Evolutionary conservation across 2,329 filamentous ascomycete genomes (phyloP), one percentile per base, ranked within the genome.

Genomic region (Akanthomyces dipterigenus): DNA sequence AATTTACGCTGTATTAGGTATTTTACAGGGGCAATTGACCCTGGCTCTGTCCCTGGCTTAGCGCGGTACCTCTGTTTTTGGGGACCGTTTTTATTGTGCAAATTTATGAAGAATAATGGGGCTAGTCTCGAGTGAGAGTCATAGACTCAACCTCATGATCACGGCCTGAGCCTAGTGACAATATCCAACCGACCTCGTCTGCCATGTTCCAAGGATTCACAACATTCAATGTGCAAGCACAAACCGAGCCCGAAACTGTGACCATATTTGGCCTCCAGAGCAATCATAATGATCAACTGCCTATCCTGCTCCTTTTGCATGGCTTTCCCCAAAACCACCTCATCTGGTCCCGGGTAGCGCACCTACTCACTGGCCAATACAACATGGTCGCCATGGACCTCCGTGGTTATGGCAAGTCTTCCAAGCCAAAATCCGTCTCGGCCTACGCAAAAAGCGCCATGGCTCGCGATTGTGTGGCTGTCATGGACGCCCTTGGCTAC

Each of bases 241-340:
- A 73, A 56, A 65, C 73, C 46, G 66, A 70, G 6, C 72, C 73
- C 0, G 68, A 69, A 45, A 18, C 62, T 43, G 68, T 82, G 26
- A 72, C 68, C 24, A 82, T 82, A 63, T 71, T 73, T 45, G 80
- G 79, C n/a, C 67, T 79, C 48, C 71, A 70, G 53, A 75, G 71
- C 65, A 71, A 70, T 36, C 63, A 67, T 34, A 56, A 69, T 0
- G 63, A 68, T 1, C 63, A 69, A 0, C 58, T 76, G 0, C 71
- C 71, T 2, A 72, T 78, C 1, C 72, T 83, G 8, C 73, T 83
- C 7, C 72, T 83, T 8, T 68, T 83, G 7, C 80, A 83, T 58
- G 81, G 80, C 38, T 83, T 79, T 64, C 81, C 81, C 0, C 79
- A 83, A 65, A 82, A 74, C 8, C 73, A 75, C 26, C 76, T 77